Evolutionary conservation across 139 green algal species (phyloP).

Genomic region (Chlamydomonas eustigma): DNA sequence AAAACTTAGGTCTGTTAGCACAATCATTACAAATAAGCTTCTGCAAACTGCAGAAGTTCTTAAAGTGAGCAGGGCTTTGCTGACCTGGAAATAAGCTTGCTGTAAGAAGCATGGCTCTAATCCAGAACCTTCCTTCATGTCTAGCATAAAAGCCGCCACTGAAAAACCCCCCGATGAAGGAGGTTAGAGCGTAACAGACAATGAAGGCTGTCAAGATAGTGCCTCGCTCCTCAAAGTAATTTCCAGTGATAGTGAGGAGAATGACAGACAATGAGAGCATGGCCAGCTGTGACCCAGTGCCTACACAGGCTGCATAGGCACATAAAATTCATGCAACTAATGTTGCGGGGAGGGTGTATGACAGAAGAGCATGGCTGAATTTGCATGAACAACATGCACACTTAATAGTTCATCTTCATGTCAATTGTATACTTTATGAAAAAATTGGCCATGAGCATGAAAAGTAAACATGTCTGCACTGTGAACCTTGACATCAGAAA

Average conservation of each 20-base stretch:
- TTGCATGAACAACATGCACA: not conserved
- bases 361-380: too few species aligned
- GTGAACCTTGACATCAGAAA: too few species aligned
- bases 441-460: too few species aligned
- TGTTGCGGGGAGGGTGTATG: too few species aligned
- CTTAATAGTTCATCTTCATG: not conserved
- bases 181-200: conserved; percentile 88
- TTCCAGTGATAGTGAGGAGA: conserved; percentile 84
- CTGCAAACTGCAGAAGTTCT: too few species aligned
- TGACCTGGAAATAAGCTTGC: conserved; percentile 61
- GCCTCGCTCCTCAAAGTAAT: conserved; percentile 33
- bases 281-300: conserved; percentile 80
- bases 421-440: too few species aligned
- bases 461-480: too few species aligned
- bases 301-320: conserved; percentile 36
- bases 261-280: conserved; percentile 80
- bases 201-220: conserved; percentile 89
- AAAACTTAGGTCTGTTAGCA: too few species aligned
- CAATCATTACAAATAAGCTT: too few species aligned
- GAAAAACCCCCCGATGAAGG: conserved; percentile 38
- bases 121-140: conserved; percentile 77
- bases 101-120: conserved; percentile 87
- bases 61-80: not conserved
- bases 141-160: conserved; percentile 7
- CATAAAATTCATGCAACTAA: too few species aligned